Conservation (phyloP, 1,284 basidiomycete species). For the Cutaneotrichosporon sp. region DNA sequence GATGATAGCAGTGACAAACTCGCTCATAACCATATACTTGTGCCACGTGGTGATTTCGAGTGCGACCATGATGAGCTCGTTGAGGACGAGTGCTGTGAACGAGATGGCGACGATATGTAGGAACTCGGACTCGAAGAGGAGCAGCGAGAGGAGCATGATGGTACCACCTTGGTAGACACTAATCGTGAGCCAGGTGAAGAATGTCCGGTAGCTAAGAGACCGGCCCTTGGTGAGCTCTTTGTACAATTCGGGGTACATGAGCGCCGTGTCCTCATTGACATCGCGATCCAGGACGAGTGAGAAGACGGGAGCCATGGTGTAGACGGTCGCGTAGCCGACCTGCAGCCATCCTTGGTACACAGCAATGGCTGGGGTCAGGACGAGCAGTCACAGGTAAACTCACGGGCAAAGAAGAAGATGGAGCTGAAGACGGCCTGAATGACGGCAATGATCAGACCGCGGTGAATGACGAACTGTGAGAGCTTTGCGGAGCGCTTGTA, state of each 20-base stretch:
- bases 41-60: slow-evolving; percentile 99
- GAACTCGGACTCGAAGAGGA: slow-evolving; percentile 97
- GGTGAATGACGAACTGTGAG: slow-evolving; percentile 97
- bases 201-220: slow-evolving; percentile 90
- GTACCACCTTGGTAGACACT: slow-evolving; percentile 98
- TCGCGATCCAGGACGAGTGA: slow-evolving; percentile 94
- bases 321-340: slow-evolving; percentile 96
- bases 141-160: slow-evolving; percentile 96
- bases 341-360: slow-evolving; percentile 98
- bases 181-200: slow-evolving; percentile 97
- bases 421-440: slow-evolving; percentile 97
- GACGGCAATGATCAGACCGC: slow-evolving; percentile 94
- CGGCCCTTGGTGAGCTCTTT: slow-evolving; percentile 96
- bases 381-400: slow-evolving; percentile 55
- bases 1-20: slow-evolving; percentile 81
- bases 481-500: slow-evolving; percentile 97
- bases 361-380: slow-evolving; percentile 66
- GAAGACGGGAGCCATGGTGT: slow-evolving; percentile 98
- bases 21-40: slow-evolving; percentile 90
- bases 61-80: slow-evolving; percentile 99
- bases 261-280: slow-evolving; percentile 90
- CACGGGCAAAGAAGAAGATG: slow-evolving; percentile 94
- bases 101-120: slow-evolving; percentile 97
- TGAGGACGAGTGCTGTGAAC: slow-evolving; percentile 92
- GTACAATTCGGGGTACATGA: slow-evolving; percentile 96